Evolutionary conservation across 2,329 filamentous ascomycete species (phyloP).

Genomic region (Albifimbria verrucaria): DNA sequence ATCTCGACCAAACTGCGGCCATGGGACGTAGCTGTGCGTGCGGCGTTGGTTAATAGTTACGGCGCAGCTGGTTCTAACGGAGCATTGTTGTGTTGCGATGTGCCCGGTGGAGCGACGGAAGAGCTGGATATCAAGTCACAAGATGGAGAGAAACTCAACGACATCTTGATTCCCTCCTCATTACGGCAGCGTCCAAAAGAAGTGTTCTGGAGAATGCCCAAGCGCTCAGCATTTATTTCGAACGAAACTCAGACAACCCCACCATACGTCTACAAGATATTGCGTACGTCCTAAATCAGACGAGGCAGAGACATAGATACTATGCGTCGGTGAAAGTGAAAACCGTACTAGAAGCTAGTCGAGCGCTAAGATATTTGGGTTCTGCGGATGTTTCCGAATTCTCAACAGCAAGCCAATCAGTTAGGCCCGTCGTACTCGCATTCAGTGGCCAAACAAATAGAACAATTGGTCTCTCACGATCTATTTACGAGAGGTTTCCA

Average conservation of each 20-base stretch:
- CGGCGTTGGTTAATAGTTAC: constrained; percentile 31
- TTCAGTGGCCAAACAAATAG: not conserved
- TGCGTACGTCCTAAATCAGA: no score
- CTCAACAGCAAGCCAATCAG: not conserved
- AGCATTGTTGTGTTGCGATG: constrained; percentile 18
- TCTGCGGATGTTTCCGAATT: not conserved
- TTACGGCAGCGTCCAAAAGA: no score
- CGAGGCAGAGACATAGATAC: no score
- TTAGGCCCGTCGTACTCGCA: not conserved
- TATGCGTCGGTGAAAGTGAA: no score
- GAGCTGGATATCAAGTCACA: not conserved
- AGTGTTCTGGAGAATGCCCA: no score
- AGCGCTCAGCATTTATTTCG: no score
- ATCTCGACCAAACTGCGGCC: constrained; percentile 4
- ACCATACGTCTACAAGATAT: no score
- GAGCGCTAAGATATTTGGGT: no score
- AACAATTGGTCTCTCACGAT: not conserved
- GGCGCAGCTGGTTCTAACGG: constrained; percentile 33
- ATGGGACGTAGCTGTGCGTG: constrained; percentile 16
- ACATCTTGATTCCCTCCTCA: no score
- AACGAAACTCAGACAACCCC: no score
- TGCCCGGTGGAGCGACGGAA: not conserved
- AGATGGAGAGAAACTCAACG: no score
- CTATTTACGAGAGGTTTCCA: not conserved
- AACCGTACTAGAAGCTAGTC: no score